Conservation (phyloP, 2,329 filamentous ascomycete species). For the Dichotomopilus funicola region DNA sequence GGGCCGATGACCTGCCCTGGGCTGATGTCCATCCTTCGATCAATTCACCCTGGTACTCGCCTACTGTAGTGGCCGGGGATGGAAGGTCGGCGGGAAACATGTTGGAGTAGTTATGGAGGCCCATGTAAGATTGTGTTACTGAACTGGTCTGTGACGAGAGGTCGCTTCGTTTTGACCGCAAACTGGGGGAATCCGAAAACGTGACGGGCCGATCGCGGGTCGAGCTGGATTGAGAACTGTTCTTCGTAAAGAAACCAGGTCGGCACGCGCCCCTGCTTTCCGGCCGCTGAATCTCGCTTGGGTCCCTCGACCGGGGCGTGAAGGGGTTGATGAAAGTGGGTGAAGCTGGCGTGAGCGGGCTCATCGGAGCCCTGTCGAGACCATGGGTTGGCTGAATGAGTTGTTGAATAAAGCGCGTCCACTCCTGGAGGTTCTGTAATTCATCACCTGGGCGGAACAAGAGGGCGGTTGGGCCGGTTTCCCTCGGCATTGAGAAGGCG, state of each 20-base stretch:
- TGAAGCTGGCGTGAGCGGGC: slow-evolving; percentile 47
- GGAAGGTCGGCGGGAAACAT: slow-evolving; percentile 50
- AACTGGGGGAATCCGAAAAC: slow-evolving; percentile 53
- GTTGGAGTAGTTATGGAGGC: slow-evolving; percentile 42
- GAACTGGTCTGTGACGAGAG: slow-evolving; percentile 52
- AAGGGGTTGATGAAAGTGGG: slow-evolving; percentile 51
- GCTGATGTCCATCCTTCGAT: slow-evolving; percentile 56
- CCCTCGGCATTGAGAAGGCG: slow-evolving; percentile 47
- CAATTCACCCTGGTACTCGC: slow-evolving; percentile 49
- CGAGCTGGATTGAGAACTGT: slow-evolving; percentile 42
- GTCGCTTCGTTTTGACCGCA: slow-evolving; percentile 57
- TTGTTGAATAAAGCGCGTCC: slow-evolving; percentile 47
- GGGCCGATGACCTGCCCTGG: slow-evolving; percentile 51
- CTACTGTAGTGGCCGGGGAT: slow-evolving; percentile 47
- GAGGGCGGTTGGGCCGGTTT: slow-evolving; percentile 42
- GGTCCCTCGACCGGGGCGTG: slow-evolving; percentile 36
- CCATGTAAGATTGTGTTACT: slow-evolving; percentile 36
- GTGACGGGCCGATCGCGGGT: slow-evolving; percentile 45
- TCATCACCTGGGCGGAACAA: slow-evolving; percentile 54
- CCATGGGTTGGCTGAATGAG: slow-evolving; percentile 34
- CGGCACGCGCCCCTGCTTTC: slow-evolving; percentile 38
- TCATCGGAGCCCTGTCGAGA: slow-evolving; percentile 38
- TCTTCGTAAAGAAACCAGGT: slow-evolving; percentile 40
- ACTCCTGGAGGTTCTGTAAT: slow-evolving; percentile 50
- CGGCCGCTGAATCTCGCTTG: slow-evolving; percentile 38